Evolutionary conservation across 164 flowering plant genomes (phyloP).

Genomic region (Brasenia schreberi): DNA sequence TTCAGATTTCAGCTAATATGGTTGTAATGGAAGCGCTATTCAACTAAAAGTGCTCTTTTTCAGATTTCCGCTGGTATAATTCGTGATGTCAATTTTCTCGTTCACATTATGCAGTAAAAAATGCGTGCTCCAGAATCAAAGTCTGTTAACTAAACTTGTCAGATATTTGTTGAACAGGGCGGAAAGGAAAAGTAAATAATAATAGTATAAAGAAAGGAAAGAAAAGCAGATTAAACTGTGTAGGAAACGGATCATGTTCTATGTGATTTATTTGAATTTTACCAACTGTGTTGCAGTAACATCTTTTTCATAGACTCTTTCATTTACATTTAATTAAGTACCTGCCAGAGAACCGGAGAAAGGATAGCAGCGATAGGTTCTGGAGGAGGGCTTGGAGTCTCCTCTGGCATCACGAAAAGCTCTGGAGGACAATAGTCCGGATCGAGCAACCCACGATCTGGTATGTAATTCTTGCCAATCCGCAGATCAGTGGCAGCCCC

Average conservation of each 20-base stretch:
- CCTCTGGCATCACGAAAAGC: slow-evolving; percentile 85
- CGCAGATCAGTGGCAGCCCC: slow-evolving; percentile 97
- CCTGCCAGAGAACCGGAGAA: slow-evolving; percentile 97
- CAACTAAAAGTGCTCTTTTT: background rate
- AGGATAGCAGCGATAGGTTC: slow-evolving; percentile 91
- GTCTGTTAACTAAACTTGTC: background rate
- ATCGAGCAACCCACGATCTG: slow-evolving; percentile 64
- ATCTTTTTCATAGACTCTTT: too few species aligned
- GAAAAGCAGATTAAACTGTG: background rate
- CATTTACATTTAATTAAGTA: slow-evolving; percentile 3
- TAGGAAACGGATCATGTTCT: too few species aligned
- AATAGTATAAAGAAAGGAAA: background rate
- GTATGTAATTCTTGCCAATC: slow-evolving; percentile 87
- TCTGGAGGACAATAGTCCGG: slow-evolving; percentile 98
- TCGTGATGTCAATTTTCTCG: too few species aligned
- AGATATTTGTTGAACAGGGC: background rate
- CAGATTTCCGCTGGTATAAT: background rate
- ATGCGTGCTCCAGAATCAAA: too few species aligned
- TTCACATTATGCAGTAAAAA: too few species aligned
- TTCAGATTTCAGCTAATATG: too few species aligned
- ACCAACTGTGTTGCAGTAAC: too few species aligned
- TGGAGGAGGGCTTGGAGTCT: slow-evolving; percentile 94
- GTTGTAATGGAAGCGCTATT: too few species aligned
- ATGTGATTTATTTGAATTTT: too few species aligned
- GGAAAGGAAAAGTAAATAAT: background rate